phyloP scores from a whole-genome alignment of 306 rosid species.

The Lathyrus oleraceus region DNA sequence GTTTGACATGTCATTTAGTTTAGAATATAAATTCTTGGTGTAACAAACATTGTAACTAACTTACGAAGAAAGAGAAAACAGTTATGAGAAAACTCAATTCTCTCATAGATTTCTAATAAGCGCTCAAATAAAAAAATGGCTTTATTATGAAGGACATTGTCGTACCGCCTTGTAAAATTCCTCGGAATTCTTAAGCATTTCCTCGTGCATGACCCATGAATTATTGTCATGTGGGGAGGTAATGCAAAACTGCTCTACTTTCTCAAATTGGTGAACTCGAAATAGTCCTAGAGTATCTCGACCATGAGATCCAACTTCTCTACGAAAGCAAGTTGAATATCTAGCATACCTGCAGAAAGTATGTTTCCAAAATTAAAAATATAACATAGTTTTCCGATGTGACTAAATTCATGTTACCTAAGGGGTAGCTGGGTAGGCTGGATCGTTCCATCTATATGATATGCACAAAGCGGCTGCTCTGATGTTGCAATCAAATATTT shows the following conservation, averaged over 20 bases:
- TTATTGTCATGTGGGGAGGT: no score
- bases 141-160: background rate
- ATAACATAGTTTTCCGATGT: background rate
- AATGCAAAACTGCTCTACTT: no score
- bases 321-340: slow-evolving; percentile 90
- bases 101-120: background rate
- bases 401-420: slow-evolving; percentile 50
- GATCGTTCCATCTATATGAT: slow-evolving; percentile 88
- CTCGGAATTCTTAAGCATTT: no score
- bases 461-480: slow-evolving; percentile 92
- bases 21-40: no score
- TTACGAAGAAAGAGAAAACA: background rate
- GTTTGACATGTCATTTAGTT: slow-evolving; percentile 25
- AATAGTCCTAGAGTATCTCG: slow-evolving; percentile 94
- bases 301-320: slow-evolving; percentile 98
- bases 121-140: background rate
- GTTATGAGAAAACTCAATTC: background rate
- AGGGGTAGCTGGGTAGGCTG: slow-evolving; percentile 86
- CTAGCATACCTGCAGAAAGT: slow-evolving; percentile 75
- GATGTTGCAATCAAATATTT: slow-evolving; percentile 96
- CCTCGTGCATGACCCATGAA: no score
- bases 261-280: no score
- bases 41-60: no score
- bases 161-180: no score
- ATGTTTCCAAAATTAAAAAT: slow-evolving; percentile 7